Base-by-base conservation (phyloP, 1,284 basidiomycete species). In the Xerocomus amazonicus region DNA sequence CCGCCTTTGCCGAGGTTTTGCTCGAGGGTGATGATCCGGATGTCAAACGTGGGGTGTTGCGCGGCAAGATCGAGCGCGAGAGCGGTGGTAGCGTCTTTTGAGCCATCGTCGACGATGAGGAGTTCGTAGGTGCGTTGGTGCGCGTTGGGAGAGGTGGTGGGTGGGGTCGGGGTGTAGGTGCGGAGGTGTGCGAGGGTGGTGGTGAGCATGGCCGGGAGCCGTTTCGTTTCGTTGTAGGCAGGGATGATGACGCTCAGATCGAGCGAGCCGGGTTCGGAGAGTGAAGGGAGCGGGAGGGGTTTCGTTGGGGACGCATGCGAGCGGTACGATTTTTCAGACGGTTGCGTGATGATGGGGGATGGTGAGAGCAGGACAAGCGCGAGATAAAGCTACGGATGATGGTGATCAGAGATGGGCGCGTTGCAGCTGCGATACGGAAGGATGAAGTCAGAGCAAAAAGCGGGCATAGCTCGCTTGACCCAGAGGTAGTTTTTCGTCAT, bases 1-100 rank as follows among this genome's bases (percentile, higher is more conserved):
- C 91, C 94, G 23, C 94, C 94, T 65, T 97, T 97, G 1, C 94
- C 94, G 10, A 89, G 71, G 63, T 97, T 97, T 60, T 77, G 73
- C 62, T 81, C 81, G 43, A 97, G 73, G n/a, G 76, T 80, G 40
- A 94, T 79, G 6, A 97, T 81, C 43, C 88, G 81, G 45, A 96
- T 83, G 57, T 83, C 79, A 56, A 66, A 67, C 16, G 72, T 61
- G 6, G 74, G 57, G 64, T 88, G 77, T 48, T 79, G 67, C 4
- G 69, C 59, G 0, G 88, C 87, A 36, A 92, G 75, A 26, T 76
- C 66, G 38, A 95, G 73, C 2, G 87, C 89, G 7, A 79, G 69
- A 1, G 74, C 69, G 1, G 81, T 74, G 0, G 94, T 97, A 13
- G 69, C 77, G 68, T 97, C 94, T 23, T 71, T 74, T 28, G 86